Base-by-base conservation (phyloP, 2,329 filamentous ascomycete species). In the Trichoderma sp. region DNA sequence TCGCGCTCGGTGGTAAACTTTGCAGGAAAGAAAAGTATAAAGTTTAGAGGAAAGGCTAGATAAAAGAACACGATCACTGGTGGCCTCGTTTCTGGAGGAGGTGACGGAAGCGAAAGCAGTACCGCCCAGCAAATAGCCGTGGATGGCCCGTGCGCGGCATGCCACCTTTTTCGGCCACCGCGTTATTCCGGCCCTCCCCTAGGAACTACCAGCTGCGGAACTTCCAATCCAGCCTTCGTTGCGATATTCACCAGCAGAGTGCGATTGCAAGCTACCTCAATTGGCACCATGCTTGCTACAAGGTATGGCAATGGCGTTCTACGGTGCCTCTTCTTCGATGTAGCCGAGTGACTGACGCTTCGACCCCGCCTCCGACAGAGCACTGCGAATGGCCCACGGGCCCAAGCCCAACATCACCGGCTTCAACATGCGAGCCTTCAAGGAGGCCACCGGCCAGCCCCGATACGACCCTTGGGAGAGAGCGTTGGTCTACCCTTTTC, bases 371-470 rank as follows among this genome's bases (percentile, higher is more conserved):
- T 49, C 59, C 16, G 29, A 70, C 72, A 83, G 81, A 77, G 75
- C 80, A 80, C 82, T 87, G 80, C 82, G 86, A 77, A 83, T 84
- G 77, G 83, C 84, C 77, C 79, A 83, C 77, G 81, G 82, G 77
- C 80, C 81, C 75, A 86, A 87, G 84, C 86, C 88, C 78, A 94
- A 93, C 86, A 88, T 96, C 82, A 97, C 95, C 76, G 95, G 95
- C 83, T 98, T 98, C 87, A 91, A 96, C 84, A 87, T 93, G 77
- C 89, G 88, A 79, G 91, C 92, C 81, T 90, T 94, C 82, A 92
- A 89, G 79, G 88, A 88, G 72, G 86, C 94, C 57, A 85, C 92
- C 75, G 88, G 88, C 72, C 86, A 82, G 73, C 84, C 85, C 69
- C 81, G 83, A 79, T 88, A 90, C 80, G 89, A 91, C 73, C 89